phyloP scores from a whole-genome alignment of 345 rosid genomes.

The Eucalyptus marginata region DNA sequence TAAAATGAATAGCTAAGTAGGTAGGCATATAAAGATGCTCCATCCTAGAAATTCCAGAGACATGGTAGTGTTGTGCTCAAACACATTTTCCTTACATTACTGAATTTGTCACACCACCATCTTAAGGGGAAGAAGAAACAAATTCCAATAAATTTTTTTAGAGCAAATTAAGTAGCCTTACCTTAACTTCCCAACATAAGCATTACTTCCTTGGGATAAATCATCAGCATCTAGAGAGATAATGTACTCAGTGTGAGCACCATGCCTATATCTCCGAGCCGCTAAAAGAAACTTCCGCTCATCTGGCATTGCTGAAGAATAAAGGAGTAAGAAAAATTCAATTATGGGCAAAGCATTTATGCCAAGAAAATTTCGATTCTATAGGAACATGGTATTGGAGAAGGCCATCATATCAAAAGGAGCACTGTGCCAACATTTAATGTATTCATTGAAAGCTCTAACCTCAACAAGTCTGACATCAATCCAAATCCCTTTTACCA shows the following conservation, averaged over 20 bases:
- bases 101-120: not conserved
- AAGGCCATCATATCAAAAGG: not conserved
- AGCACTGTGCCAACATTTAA: not conserved
- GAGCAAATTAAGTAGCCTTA: not conserved
- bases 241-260: constrained; percentile 75
- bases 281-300: constrained; percentile 93
- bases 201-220: constrained; percentile 89
- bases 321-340: not conserved
- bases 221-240: constrained; percentile 85
- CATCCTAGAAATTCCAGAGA: not conserved
- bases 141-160: too few species aligned
- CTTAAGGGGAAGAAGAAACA: not conserved
- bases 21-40: not conserved
- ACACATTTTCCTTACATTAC: not conserved
- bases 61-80: not conserved
- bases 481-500: not conserved
- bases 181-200: constrained; percentile 94
- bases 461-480: not conserved
- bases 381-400: not conserved
- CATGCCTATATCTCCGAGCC: constrained; percentile 69
- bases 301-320: constrained; percentile 52
- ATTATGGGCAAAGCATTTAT: not conserved
- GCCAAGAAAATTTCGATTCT: not conserved
- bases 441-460: not conserved
- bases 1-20: not conserved